Conservation (phyloP, 139 green algal genomes). For the Edaphochlamys debaryana region DNA sequence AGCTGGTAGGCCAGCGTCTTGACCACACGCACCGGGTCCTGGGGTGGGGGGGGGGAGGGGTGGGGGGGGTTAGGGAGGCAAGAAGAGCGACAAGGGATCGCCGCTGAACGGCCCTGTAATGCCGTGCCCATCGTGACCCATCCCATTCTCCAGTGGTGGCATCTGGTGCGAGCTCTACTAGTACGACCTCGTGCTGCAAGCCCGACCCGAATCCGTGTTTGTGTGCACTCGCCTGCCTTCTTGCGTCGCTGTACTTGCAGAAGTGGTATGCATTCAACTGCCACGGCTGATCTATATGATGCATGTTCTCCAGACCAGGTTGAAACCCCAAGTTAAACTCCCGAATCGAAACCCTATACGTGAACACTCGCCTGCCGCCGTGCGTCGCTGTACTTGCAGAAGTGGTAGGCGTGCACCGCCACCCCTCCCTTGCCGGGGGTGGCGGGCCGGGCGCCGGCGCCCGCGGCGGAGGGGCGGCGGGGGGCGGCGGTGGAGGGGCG, state of each 20-base stretch:
- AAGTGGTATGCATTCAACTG: constrained; percentile 47
- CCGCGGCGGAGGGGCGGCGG: neutral
- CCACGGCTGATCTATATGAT: too few relatives aligned
- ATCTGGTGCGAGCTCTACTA: too few relatives aligned
- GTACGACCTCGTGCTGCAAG: too few relatives aligned
- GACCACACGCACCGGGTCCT: constrained; percentile 46
- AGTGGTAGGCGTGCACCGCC: constrained; percentile 40
- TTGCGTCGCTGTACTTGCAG: constrained; percentile 46
- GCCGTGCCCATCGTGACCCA: too few relatives aligned
- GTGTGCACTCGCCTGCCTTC: constrained; percentile 18
- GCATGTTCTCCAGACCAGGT: too few relatives aligned
- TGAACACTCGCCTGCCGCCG: constrained; percentile 20
- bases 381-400: constrained; percentile 49
- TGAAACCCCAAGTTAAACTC: too few relatives aligned
- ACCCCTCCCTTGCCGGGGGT: neutral
- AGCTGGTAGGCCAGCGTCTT: constrained; percentile 52
- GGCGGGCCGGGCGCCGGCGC: neutral
- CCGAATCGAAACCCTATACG: too few relatives aligned
- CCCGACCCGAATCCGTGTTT: too few relatives aligned
- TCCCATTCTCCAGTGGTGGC: too few relatives aligned
- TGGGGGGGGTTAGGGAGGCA: neutral
- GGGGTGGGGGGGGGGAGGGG: neutral
- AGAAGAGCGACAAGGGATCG: too few relatives aligned
- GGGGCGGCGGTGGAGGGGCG: neutral
- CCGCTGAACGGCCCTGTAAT: too few relatives aligned